Evolutionary conservation across 2,329 filamentous ascomycete species (phyloP), one percentile per base, ranked within the genome.

Genomic region (Claviceps fusiformis): DNA sequence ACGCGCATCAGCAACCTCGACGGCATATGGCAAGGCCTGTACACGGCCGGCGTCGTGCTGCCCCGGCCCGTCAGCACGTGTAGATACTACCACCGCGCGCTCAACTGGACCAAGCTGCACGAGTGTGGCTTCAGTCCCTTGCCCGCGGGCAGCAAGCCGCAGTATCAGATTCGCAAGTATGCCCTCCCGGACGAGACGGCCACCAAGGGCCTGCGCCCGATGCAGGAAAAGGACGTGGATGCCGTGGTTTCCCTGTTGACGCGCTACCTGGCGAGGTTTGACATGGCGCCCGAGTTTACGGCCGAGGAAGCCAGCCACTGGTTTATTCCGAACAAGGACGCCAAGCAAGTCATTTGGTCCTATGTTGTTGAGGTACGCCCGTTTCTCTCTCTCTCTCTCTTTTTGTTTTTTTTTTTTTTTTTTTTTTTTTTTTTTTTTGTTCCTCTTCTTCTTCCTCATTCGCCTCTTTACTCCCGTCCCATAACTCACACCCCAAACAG

Each of bases 31-130:
- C 93, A 98, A 71, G 93, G 92, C 52, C 88, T 98, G 56, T 97
- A 96, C 74, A 98, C 93, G 1, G 93, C 86, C 33, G 93, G 93
- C 44, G 85, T 92, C 24, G 84, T 98, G 44, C 79, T 98, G 2
- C 93, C 93, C 33, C 95, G 86, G 43, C 93, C 93, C 5, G 82
- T 98, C 59, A 91, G 87, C 70, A 95, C 90, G 11, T 95, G 90
- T 66, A 83, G 93, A 60, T 98, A 98, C 76, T 98, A 87, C 72
- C 93, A 98, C 71, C 87, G 93, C 58, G 84, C 90, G 10, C 75
- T 98, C 55, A 87, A 98, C 73, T 98, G 93, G 93, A 79, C 90
- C 70, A 97, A 98, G 75, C 80, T 98, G 13, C 90, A 93, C 68
- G 91, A 95, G 63, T 87, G 92, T 50, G 91, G 90, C 55, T 98